Conservation (phyloP, 306 rosid genomes). For the Vachellia collinsii region DNA sequence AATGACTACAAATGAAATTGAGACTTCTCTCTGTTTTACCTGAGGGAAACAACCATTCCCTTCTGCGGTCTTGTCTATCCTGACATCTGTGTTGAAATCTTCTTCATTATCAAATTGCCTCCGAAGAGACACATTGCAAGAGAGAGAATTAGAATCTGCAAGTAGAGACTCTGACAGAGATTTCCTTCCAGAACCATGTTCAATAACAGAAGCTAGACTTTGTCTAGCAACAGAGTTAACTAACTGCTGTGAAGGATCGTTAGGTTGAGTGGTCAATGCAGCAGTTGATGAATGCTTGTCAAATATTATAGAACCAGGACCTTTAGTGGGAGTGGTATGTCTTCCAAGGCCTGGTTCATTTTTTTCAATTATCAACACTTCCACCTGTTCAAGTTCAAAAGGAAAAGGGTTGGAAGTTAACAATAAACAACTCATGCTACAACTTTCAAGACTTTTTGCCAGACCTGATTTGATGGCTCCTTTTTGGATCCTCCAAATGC, state of each 20-base stretch:
- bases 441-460: slow-evolving; percentile 4
- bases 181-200: slow-evolving; percentile 91
- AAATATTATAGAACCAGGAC: slow-evolving; percentile 44
- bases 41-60: slow-evolving; percentile 59
- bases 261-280: slow-evolving; percentile 61
- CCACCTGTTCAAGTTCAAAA: slow-evolving; percentile 59
- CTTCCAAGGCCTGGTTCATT: slow-evolving; percentile 54
- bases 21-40: slow-evolving; percentile 44
- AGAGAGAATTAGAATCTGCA: slow-evolving; percentile 53
- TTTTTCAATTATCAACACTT: slow-evolving; percentile 77
- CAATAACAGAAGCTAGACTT: slow-evolving; percentile 72
- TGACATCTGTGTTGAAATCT: slow-evolving; percentile 52
- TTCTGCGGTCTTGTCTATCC: slow-evolving; percentile 58
- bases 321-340: slow-evolving; percentile 52
- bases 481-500: slow-evolving; percentile 96
- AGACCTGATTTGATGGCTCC: slow-evolving; percentile 93
- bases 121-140: slow-evolving; percentile 69
- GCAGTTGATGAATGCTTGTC: slow-evolving; percentile 54
- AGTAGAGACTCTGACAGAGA: slow-evolving; percentile 77
- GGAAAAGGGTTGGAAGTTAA: slow-evolving; percentile 6
- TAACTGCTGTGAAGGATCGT: slow-evolving; percentile 53
- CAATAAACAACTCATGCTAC: slow-evolving; percentile 12
- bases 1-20: slow-evolving; percentile 16
- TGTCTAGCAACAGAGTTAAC: slow-evolving; percentile 55
- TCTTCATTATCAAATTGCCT: slow-evolving; percentile 75